phyloP scores from a whole-genome alignment of 2,329 filamentous ascomycete genomes.

The Ophiocordyceps sinensis region DNA sequence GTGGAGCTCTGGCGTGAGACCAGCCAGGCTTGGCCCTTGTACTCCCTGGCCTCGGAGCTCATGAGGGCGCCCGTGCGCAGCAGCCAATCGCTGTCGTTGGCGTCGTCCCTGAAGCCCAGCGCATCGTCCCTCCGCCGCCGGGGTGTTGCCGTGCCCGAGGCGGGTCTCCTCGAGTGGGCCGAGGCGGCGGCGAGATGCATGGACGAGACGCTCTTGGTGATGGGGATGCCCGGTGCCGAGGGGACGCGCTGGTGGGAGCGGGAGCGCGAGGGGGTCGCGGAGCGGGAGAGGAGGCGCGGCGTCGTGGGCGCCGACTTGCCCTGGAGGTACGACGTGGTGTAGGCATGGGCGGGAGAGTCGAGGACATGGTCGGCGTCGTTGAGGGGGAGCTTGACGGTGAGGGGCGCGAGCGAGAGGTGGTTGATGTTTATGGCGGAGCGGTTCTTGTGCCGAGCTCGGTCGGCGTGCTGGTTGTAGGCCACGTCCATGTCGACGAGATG shows the following conservation, averaged over 20 bases:
- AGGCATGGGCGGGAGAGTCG: constrained; percentile 15
- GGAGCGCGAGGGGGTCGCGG: constrained; percentile 34
- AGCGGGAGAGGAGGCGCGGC: constrained; percentile 45
- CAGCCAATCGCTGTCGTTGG: constrained; percentile 48
- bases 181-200: constrained; percentile 31
- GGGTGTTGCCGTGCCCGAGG: constrained; percentile 19
- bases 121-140: constrained; percentile 18
- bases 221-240: constrained; percentile 18
- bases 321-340: constrained; percentile 38
- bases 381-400: constrained; percentile 46
- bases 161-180: constrained; percentile 9
- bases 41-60: constrained; percentile 47
- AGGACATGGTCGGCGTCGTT: constrained; percentile 34
- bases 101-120: constrained; percentile 19
- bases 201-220: constrained; percentile 50
- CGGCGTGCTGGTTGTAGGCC: constrained; percentile 45
- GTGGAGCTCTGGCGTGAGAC: constrained; percentile 51
- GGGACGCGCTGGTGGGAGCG: constrained; percentile 28
- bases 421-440: constrained; percentile 44
- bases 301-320: constrained; percentile 50
- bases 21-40: constrained; percentile 56
- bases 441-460: constrained; percentile 41
- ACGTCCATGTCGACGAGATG: constrained; percentile 30
- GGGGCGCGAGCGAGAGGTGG: constrained; percentile 47
- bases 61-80: constrained; percentile 48